phyloP scores from a whole-genome alignment of 148 eudicot species.

The Persicaria maculosa region DNA sequence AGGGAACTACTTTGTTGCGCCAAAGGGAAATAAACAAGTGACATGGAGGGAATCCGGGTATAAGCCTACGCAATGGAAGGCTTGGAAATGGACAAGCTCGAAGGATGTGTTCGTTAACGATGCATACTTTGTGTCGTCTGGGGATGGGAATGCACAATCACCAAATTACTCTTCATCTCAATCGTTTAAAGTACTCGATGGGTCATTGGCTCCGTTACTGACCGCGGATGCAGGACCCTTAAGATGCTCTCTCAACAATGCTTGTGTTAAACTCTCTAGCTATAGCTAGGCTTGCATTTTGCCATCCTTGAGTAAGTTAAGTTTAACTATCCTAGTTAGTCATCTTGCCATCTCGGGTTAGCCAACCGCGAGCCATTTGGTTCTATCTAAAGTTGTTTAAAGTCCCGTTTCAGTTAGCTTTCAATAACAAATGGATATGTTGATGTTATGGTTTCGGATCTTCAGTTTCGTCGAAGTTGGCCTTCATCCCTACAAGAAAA shows the following conservation, averaged over 20 bases:
- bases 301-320: not conserved
- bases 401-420: not conserved
- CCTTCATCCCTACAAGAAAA: no score
- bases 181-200: not conserved
- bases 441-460: no score
- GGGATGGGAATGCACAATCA: not conserved
- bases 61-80: not conserved
- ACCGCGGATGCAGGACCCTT: not conserved
- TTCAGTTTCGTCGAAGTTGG: no score
- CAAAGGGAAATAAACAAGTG: constrained; percentile 12
- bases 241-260: not conserved
- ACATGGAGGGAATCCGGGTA: not conserved
- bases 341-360: not conserved
- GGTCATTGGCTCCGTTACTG: not conserved
- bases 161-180: not conserved
- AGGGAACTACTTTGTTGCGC: constrained; percentile 73
- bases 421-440: not conserved
- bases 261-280: not conserved
- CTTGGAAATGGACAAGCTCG: not conserved
- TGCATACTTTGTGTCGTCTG: not conserved
- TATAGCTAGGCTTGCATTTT: not conserved
- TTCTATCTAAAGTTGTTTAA: not conserved
- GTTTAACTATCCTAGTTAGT: not conserved
- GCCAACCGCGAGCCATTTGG: not conserved
- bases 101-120: constrained; percentile 1